Evolutionary conservation across 352 stramenopile genomes (phyloP), one percentile per base, ranked within the genome.

Genomic region (Phytophthora lateralis): DNA sequence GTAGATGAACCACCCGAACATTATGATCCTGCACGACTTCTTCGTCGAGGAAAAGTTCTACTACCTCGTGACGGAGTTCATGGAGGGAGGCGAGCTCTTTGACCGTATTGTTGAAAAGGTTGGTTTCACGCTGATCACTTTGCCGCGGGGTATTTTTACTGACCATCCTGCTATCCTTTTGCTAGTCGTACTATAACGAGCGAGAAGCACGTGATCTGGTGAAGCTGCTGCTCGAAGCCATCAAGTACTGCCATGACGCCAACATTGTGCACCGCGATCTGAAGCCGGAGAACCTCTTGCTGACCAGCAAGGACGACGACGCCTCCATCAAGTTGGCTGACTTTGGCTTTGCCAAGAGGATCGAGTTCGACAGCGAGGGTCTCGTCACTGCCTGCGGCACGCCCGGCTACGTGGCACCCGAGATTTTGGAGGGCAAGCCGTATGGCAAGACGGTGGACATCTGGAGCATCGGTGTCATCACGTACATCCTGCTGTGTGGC

Each of bases 61-160:
- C 75, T 99, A 99, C 74, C 80, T 99, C 46, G 95, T 99, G 3
- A 98, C 98, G 32, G 96, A 99, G 75, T 94, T 98, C 49, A 98
- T 98, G 82, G 90, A 89, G 32, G 97, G 97, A 27, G 93, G 94
- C 18, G 85, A 94, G 58, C 80, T 93, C 10, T 94, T 96, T 54
- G 87, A 93, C 26, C 86, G 86, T 46, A 93, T 95, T 8, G 86
- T 95, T 12, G 79, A 95, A 50, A 95, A 95, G 76, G 85, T 92
- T 43, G 14, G 71, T 61, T 20, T 20, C 20, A 6, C 41, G 2
- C 18, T 51, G 1, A 30, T 41, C 18, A 10, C 49, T 32, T 18
- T 17, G 20, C 18, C 14, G 32, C 5, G 32, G 38, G 24, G 8
- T 56, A 54, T 43, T 62, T 61, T 64, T 57, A 51, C 11, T 60